Evolutionary conservation across 208 protist species (phyloP).

Genomic region (Angomonas deanei): DNA sequence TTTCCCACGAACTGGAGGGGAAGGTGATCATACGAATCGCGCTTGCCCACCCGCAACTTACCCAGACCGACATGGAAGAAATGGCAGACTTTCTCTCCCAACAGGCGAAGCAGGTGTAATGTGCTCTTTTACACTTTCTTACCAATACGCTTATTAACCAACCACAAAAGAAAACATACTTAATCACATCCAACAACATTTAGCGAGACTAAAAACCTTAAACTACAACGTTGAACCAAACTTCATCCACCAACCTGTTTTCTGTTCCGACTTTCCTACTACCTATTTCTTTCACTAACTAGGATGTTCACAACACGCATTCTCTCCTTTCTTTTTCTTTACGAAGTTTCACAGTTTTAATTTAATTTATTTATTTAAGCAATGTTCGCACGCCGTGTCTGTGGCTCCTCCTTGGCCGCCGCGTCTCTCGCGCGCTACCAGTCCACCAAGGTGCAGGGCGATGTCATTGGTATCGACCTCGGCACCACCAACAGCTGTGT

Average conservation of each 20-base stretch:
- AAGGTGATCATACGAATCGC: constrained; percentile 21
- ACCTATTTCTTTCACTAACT: not conserved
- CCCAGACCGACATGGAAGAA: constrained; percentile 27
- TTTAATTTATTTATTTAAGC: not conserved
- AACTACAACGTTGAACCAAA: too few relatives aligned
- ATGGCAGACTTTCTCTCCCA: constrained; percentile 14
- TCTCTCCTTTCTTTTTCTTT: constrained; percentile 13
- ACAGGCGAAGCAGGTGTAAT: constrained; percentile 12
- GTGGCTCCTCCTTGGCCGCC: constrained; percentile 21
- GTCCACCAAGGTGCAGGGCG: constrained; percentile 64
- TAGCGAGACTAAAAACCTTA: too few relatives aligned
- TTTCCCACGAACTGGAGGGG: constrained; percentile 30
- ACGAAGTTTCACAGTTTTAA: constrained; percentile 21
- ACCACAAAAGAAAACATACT: not conserved
- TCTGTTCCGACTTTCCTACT: not conserved
- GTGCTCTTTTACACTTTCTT: not conserved
- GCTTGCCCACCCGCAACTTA: constrained; percentile 24
- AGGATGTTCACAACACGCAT: not conserved
- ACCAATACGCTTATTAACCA: not conserved
- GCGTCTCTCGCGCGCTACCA: constrained; percentile 34
- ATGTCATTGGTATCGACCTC: constrained; percentile 82
- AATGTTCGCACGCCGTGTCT: constrained; percentile 61
- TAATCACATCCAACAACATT: too few relatives aligned
- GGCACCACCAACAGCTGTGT: constrained; percentile 81
- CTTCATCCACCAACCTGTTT: not conserved